A percentile compares a stretch with the other conserved stretches of the same genome.
These are phyloP conservation scores for Shiraia bambusicola DNA, from an alignment of 2,329 filamentous ascomycete species.

Conservation along the genomic window DNA sequence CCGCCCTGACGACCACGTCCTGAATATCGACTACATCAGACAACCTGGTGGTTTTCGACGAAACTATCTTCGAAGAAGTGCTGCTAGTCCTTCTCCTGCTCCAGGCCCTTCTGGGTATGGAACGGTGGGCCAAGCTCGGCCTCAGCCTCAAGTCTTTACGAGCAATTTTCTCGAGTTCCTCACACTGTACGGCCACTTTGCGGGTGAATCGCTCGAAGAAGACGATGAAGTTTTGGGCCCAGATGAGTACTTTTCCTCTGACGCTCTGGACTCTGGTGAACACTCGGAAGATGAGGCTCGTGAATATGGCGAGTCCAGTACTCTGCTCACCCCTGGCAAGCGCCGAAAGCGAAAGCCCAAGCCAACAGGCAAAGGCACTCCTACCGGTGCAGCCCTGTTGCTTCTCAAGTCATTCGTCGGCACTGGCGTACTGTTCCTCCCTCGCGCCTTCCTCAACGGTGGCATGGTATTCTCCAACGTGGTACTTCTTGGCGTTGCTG, in stretches of 20 bases:
- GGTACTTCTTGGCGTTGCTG: conserved; percentile 81
- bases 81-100: conserved; percentile 60
- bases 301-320: conserved; percentile 85
- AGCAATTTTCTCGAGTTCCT: conserved; percentile 95
- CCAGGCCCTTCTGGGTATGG: conserved; percentile 48
- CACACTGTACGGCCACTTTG: conserved; percentile 94
- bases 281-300: conserved; percentile 61
- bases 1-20: conserved; percentile 73
- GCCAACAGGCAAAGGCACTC: conserved; percentile 73
- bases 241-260: conserved; percentile 89
- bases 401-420: conserved; percentile 97
- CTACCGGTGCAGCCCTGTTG: conserved; percentile 77
- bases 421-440: conserved; percentile 90
- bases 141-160: conserved; percentile 59
- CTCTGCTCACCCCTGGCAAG: conserved; percentile 69
- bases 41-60: conserved; percentile 91
- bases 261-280: conserved; percentile 61
- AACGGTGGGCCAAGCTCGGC: conserved; percentile 29
- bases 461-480: conserved; percentile 96
- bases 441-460: conserved; percentile 89
- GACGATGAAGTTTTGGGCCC: conserved; percentile 87
- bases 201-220: conserved; percentile 93
- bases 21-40: conserved; percentile 88
- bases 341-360: conserved; percentile 77
- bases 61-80: conserved; percentile 79